Base-by-base conservation (phyloP, 768 basidiomycete genomes). In the Exidia glandulosa region DNA sequence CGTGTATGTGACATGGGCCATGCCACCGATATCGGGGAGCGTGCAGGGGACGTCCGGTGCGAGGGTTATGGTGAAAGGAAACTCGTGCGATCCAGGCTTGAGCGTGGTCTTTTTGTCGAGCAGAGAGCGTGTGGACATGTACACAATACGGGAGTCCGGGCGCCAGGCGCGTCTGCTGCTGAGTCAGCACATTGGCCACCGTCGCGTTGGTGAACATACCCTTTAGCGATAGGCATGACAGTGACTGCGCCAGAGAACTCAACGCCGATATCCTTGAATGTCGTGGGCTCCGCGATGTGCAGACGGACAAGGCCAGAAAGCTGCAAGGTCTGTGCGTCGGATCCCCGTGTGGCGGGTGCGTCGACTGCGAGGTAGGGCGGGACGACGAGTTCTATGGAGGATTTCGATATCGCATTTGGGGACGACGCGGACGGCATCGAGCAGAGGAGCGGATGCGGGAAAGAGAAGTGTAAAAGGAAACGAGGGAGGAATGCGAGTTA, bases 1-100 rank as follows among this genome's bases (percentile, higher is more conserved):
- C 71, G 90, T 94, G 79, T 97, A 98, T 16, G 75, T 71, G 59
- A 97, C 79, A 30, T 82, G 78, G 1, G 87, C 87, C 50, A 54
- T 54, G 25, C 50, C 50, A 9, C 50, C 50, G 9, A 31, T 31
- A 25, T 54, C 50, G 4, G 50, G 50, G 7, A 54, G 72, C 3
- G 87, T 87, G 37, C 75, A 90, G 1, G 95, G 95, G 2, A 95
- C 77, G 5, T 85, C 82, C 37, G 90, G 91, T 25, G 90, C 89
- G 30, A 97, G 77, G 61, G 86, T 83, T 60, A 96, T 81, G 64
- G 86, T 85, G 75, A 98, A 98, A 27, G 94, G 94, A 72, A 96
- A 97, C 30, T 84, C 74, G 69, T 98, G 95, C 34, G 83, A 84
- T 13, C 95, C 95, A n/a, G 94, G 91, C 74, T 96, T 95, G 69